Base-by-base conservation (phyloP, 108 stramenopile genomes). In the Pseudonitzschia pungens region DNA sequence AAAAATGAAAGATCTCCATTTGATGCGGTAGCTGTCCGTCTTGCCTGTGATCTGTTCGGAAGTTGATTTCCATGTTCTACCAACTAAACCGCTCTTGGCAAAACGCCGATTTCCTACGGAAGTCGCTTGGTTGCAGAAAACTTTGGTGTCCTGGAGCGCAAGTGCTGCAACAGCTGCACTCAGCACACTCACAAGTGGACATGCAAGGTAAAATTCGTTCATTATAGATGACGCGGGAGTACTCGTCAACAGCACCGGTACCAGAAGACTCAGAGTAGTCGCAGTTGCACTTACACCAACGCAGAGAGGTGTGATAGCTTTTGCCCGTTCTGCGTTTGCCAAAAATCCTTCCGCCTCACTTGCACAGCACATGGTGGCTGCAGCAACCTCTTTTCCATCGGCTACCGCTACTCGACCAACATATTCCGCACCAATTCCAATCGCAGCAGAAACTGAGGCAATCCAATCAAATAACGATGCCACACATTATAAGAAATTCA, bases 371-470 rank as follows among this genome's bases (percentile, higher is more conserved):
- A 96, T 83, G 0, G 89, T 80, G n/a, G 84, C 81, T 10, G 96
- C 94, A 12, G 94, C 94, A 33, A 92, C 73, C 57, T 96, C 96
- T 84, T 96, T 96, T 14, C 92, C 92, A 54, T 93, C 90, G 0
- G 96, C 92, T 11, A 94, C 93, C 9, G 96, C 93, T 4, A 94
- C 93, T 26, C 86, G 73, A 29, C 96, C 96, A 40, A 90, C 79
- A 70, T 93, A 96, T 82, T 96, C 96, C 11, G 93, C 89, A 12
- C 88, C 83, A 72, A 96, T 90, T 12, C 93, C 92, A 70, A 96
- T 89, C 2, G 87, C 82, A 18, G 94, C 94, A 11, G 88, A 86
- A 63, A 89, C 84, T 86, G 50, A 21, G 21, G 10, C 36, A 36
- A 36, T 36, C 6, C 36, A 2, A 36, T 36, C 36, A 2, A 36